phyloP scores from a whole-genome alignment of 2,329 filamentous ascomycete species.

The Pestalotiopsis sp. region DNA sequence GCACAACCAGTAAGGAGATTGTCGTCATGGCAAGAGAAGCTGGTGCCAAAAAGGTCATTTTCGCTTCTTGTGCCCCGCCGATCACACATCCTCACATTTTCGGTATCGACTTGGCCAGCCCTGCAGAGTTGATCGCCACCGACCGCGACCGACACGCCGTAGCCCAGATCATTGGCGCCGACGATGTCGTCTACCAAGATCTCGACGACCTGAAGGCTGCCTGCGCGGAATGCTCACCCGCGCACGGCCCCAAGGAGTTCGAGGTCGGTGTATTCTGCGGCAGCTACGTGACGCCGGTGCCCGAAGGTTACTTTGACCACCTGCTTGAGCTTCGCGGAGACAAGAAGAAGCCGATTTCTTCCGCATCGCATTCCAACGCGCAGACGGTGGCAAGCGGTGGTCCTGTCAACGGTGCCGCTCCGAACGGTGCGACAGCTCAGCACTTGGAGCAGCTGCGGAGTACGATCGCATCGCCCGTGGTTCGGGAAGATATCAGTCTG shows the following conservation, averaged over 20 bases:
- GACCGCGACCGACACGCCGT: slow-evolving; percentile 36
- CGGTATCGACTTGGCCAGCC: slow-evolving; percentile 31
- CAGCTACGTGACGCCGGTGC: slow-evolving; percentile 79
- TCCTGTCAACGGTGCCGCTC: slow-evolving; percentile 16
- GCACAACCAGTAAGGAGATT: slow-evolving; percentile 79
- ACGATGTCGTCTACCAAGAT: slow-evolving; percentile 76
- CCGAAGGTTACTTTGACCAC: slow-evolving; percentile 80
- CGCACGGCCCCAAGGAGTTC: slow-evolving; percentile 63
- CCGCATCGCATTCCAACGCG: slow-evolving; percentile 13
- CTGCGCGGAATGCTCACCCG: slow-evolving; percentile 71
- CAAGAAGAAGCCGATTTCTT: slow-evolving; percentile 52
- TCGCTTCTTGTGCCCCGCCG: slow-evolving; percentile 79
- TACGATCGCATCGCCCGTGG: slow-evolving; percentile 12
- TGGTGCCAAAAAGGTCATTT: slow-evolving; percentile 79
- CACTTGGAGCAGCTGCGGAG: slow-evolving; percentile 10
- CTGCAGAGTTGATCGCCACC: slow-evolving; percentile 28
- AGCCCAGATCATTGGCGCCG: slow-evolving; percentile 61
- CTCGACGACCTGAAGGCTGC: slow-evolving; percentile 79
- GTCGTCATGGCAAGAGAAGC: slow-evolving; percentile 82
- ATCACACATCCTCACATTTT: slow-evolving; percentile 89
- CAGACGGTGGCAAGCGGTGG: slow-evolving; percentile 20
- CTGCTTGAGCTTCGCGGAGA: slow-evolving; percentile 73
- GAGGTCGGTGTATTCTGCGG: slow-evolving; percentile 94
- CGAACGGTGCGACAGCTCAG: slow-evolving; percentile 11
- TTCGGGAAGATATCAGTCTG: slow-evolving; percentile 25